Conservation (phyloP, 306 rosid genomes). For the Gastrolobium bilobum region DNA sequence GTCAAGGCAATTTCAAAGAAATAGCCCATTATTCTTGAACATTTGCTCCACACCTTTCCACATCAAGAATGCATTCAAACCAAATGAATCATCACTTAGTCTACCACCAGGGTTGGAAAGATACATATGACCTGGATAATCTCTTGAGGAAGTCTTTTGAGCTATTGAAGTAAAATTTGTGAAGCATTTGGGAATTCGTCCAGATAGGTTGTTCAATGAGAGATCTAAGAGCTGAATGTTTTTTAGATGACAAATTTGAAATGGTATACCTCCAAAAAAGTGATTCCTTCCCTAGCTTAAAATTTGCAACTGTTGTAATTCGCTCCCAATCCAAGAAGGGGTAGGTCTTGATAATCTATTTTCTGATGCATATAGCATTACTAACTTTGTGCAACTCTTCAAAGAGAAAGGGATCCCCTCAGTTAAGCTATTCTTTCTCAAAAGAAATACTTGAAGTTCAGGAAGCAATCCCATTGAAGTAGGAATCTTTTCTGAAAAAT, state of each 20-base stretch:
- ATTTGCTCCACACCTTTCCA: conserved; percentile 33
- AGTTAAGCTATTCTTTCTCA: conserved; percentile 39
- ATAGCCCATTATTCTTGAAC: neutral
- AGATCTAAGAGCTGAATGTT: neutral
- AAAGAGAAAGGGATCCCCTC: neutral
- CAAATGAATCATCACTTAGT: too few species aligned
- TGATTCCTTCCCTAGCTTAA: neutral
- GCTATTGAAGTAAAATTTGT: neutral
- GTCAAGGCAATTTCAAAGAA: conserved; percentile 25
- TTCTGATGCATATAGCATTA: conserved; percentile 24
- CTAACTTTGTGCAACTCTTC: neutral
- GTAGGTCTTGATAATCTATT: conserved; percentile 6
- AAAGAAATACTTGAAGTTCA: neutral
- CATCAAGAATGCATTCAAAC: neutral
- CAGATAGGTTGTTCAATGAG: neutral
- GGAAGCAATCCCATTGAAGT: conserved; percentile 23
- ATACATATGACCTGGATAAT: neutral
- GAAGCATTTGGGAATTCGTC: conserved; percentile 23
- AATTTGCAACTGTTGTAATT: neutral
- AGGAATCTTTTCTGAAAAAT: conserved; percentile 10
- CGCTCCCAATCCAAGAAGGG: conserved; percentile 18
- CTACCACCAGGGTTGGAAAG: neutral
- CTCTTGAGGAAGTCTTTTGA: too few species aligned
- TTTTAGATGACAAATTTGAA: conserved; percentile 3
- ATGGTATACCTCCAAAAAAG: conserved; percentile 16